These are phyloP conservation scores for Agrostemma githago DNA, from an alignment of 148 eudicot genomes.

Conservation along the genomic window DNA sequence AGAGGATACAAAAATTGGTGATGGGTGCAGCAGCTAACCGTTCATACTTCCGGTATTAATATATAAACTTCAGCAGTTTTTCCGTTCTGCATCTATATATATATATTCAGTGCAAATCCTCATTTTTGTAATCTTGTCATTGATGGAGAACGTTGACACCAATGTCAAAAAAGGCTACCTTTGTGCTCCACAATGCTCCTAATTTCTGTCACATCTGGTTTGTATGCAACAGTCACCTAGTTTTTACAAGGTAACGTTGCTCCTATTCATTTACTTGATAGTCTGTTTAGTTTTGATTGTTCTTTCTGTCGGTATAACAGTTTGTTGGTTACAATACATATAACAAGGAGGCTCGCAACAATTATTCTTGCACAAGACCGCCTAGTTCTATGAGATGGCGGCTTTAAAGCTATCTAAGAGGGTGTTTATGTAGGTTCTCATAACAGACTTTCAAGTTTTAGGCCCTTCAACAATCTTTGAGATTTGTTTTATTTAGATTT, in stretches of 20 bases:
- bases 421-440: background rate
- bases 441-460: background rate
- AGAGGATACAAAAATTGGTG: slow-evolving; percentile 14
- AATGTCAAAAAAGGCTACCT: slow-evolving; percentile 10
- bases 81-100: background rate
- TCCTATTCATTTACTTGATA: background rate
- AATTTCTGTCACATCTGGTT: slow-evolving; percentile 19
- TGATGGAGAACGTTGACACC: background rate
- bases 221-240: slow-evolving; percentile 9
- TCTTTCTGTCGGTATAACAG: background rate
- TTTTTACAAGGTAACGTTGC: slow-evolving; percentile 9
- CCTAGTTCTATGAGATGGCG: background rate
- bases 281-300: background rate
- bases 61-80: background rate
- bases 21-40: slow-evolving; percentile 18
- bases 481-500: background rate
- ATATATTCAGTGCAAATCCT: background rate
- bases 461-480: background rate
- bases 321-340: background rate
- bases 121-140: background rate
- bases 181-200: slow-evolving; percentile 10
- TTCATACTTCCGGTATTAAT: slow-evolving; percentile 4
- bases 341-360: background rate
- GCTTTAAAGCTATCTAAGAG: background rate
- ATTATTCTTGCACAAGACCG: background rate